phyloP scores from a whole-genome alignment of 805 yeast genomes.

The Starmerella sp. region DNA sequence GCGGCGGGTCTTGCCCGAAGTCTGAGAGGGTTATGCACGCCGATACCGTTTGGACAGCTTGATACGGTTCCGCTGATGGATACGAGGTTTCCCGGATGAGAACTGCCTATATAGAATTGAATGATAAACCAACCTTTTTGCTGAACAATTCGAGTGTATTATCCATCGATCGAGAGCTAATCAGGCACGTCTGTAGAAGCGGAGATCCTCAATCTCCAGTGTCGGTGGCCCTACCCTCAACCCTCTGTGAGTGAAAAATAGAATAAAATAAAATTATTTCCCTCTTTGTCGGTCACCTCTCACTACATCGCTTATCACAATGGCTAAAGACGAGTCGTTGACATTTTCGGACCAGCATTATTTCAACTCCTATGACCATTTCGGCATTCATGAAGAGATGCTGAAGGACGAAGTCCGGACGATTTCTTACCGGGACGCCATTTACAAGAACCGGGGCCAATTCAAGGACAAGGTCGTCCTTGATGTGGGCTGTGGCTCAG shows the following conservation, averaged over 20 bases:
- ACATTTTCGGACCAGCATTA: conserved; percentile 65
- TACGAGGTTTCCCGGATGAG: too few relatives aligned
- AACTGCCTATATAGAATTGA: too few relatives aligned
- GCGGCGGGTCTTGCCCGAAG: too few relatives aligned
- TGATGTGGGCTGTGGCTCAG: conserved; percentile 99
- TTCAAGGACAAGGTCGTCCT: conserved; percentile 89
- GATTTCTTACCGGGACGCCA: conserved; percentile 80
- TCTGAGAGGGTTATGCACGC: neutral
- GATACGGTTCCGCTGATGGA: neutral
- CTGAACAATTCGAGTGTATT: too few relatives aligned
- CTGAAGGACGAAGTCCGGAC: conserved; percentile 91
- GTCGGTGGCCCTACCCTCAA: neutral
- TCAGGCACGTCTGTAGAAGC: too few relatives aligned
- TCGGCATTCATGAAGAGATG: conserved; percentile 98
- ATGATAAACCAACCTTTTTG: too few relatives aligned
- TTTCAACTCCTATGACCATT: conserved; percentile 90
- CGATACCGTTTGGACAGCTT: neutral
- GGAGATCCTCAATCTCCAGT: too few relatives aligned
- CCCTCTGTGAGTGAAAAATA: conserved; percentile 1
- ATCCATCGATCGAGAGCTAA: too few relatives aligned
- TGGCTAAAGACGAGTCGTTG: neutral
- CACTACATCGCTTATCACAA: neutral
- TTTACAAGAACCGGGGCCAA: conserved; percentile 73
- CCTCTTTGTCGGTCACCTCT: neutral
- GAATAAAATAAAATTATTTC: neutral